A percentile compares a stretch with the other conserved stretches of the same genome.
These are phyloP conservation scores for Nakaseomyces uthaithaninus DNA, from an alignment of 1,139 yeast genomes.

Conservation along the genomic window DNA sequence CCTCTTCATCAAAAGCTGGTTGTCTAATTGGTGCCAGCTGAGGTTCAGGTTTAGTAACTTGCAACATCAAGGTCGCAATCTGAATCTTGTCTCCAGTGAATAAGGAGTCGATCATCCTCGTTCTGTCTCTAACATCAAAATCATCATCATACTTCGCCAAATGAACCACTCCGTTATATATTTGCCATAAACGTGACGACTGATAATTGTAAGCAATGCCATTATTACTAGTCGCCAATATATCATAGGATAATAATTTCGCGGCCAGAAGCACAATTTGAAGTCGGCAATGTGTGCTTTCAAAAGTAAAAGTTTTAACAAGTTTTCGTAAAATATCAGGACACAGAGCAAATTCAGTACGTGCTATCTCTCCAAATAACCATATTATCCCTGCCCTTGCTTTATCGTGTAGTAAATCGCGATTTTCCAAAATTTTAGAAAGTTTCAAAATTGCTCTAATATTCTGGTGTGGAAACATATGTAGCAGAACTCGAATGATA, in stretches of 20 bases:
- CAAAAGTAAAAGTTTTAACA: constrained; percentile 48
- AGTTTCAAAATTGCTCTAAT: constrained; percentile 38
- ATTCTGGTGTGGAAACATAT: constrained; percentile 45
- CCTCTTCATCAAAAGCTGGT: not conserved
- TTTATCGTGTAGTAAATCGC: constrained; percentile 26
- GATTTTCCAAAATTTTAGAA: constrained; percentile 26
- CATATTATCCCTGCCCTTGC: constrained; percentile 85
- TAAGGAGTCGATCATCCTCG: constrained; percentile 59
- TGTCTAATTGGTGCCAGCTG: constrained; percentile 30
- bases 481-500: constrained; percentile 65
- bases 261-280: constrained; percentile 70
- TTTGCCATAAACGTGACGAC: constrained; percentile 40
- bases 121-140: constrained; percentile 78
- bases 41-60: constrained; percentile 65
- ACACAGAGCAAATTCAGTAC: constrained; percentile 45
- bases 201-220: constrained; percentile 29
- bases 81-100: constrained; percentile 38
- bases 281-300: constrained; percentile 51
- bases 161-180: constrained; percentile 56
- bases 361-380: constrained; percentile 78
- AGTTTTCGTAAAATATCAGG: constrained; percentile 69
- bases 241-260: constrained; percentile 53
- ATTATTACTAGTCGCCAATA: constrained; percentile 24
- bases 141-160: constrained; percentile 67
- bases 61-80: constrained; percentile 68